phyloP scores from a whole-genome alignment of 805 yeast genomes.

The Candida orba region DNA sequence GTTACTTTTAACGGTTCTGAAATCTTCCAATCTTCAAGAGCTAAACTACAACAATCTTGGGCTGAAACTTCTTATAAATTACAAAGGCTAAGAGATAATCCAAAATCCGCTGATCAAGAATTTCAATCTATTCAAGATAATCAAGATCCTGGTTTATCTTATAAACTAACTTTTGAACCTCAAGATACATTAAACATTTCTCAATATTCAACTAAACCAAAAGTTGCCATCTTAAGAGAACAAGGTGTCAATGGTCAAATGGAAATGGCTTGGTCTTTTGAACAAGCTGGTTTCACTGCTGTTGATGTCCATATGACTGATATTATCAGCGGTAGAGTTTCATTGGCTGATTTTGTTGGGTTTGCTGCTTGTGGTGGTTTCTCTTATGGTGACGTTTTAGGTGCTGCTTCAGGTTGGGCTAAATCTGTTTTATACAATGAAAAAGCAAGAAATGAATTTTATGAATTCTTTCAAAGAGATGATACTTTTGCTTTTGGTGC shows the following conservation, averaged over 20 bases:
- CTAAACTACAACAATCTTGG: conserved; percentile 77
- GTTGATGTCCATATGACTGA: conserved; percentile 97
- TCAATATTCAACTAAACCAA: conserved; percentile 47
- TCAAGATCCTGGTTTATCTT: conserved; percentile 83
- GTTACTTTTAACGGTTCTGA: conserved; percentile 39
- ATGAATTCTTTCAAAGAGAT: conserved; percentile 72
- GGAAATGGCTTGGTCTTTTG: conserved; percentile 98
- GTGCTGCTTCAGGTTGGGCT: conserved; percentile 99
- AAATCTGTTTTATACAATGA: conserved; percentile 86
- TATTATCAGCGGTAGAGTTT: conserved; percentile 62
- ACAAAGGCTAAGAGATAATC: conserved; percentile 92
- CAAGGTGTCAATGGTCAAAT: conserved; percentile 98
- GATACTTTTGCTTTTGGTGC: conserved; percentile 98
- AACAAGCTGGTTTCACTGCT: conserved; percentile 90
- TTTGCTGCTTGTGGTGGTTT: conserved; percentile 98
- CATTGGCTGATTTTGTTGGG: conserved; percentile 79
- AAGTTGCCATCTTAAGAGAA: conserved; percentile 93
- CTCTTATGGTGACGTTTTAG: conserved; percentile 96
- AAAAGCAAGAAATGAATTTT: conserved; percentile 67
- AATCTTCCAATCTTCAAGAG: conserved; percentile 52
- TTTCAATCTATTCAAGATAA: conserved; percentile 68
- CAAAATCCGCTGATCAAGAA: conserved; percentile 84
- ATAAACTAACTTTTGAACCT: conserved; percentile 67
- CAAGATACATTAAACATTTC: conserved; percentile 39
- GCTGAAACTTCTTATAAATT: conserved; percentile 79